Percentiles rank a stretch among this genome's conserved stretches.
Evolutionary conservation across 2,329 filamentous ascomycete species (phyloP).

Genomic region (Neurospora sp.): DNA sequence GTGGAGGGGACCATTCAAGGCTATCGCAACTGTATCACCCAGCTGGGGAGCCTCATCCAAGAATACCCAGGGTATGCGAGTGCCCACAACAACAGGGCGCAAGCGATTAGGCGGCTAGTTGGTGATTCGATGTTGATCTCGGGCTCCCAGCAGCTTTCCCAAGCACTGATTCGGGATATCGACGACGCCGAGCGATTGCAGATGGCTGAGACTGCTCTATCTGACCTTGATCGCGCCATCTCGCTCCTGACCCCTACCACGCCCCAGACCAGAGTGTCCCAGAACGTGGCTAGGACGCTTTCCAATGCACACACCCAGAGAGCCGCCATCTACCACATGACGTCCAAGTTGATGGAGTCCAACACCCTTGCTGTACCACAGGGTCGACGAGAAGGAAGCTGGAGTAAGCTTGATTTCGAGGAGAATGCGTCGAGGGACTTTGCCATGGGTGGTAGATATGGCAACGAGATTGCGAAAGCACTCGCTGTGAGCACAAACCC

Average conservation of each 20-base stretch:
- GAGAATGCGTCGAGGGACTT: constrained; percentile 54
- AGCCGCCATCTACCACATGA: constrained; percentile 53
- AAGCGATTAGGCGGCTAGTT: constrained; percentile 52
- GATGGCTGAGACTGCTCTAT: constrained; percentile 33
- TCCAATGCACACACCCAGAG: constrained; percentile 64
- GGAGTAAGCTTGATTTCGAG: constrained; percentile 49
- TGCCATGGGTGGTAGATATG: constrained; percentile 53
- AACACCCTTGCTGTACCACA: constrained; percentile 27
- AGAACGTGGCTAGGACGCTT: constrained; percentile 55
- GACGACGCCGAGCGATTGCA: constrained; percentile 27
- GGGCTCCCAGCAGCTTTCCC: constrained; percentile 26
- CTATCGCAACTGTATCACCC: constrained; percentile 37
- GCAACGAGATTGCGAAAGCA: constrained; percentile 55
- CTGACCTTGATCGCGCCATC: constrained; percentile 50
- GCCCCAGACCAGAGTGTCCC: constrained; percentile 45
- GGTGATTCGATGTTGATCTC: constrained; percentile 48
- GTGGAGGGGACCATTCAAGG: constrained; percentile 29
- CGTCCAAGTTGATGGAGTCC: constrained; percentile 40
- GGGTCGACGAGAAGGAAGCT: constrained; percentile 34
- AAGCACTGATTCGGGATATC: constrained; percentile 31
- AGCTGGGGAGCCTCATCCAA: constrained; percentile 46
- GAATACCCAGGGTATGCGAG: constrained; percentile 59
- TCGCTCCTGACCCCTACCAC: constrained; percentile 45
- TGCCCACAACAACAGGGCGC: constrained; percentile 65
- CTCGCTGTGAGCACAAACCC: constrained; percentile 58